These are phyloP conservation scores for Wallemia ichthyophaga DNA, from an alignment of 1,284 basidiomycete species.

Conservation along the genomic window DNA sequence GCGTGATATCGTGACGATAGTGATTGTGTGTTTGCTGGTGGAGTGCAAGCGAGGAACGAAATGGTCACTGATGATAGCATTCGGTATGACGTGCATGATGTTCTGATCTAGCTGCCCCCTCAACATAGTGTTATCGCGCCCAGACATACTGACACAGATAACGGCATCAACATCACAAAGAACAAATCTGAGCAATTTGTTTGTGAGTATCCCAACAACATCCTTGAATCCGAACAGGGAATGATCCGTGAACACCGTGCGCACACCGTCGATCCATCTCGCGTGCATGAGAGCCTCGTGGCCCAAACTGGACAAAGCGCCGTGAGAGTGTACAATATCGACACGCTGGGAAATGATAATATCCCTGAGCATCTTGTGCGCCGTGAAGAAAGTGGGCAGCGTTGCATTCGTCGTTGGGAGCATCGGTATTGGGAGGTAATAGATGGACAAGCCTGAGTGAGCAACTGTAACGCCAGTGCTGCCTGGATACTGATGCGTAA, in stretches of 20 bases:
- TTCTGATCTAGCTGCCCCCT: constrained; percentile 41
- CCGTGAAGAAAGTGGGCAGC: constrained; percentile 74
- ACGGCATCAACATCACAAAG: constrained; percentile 73
- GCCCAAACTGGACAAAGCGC: constrained; percentile 57
- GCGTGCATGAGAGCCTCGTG: constrained; percentile 79
- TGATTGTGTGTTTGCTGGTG: constrained; percentile 23
- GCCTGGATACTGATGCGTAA: neutral
- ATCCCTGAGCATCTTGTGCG: constrained; percentile 62
- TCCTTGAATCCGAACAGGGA: constrained; percentile 87
- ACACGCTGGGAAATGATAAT: constrained; percentile 69
- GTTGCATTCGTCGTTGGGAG: constrained; percentile 61
- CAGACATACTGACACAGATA: constrained; percentile 91
- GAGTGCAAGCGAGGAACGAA: constrained; percentile 20
- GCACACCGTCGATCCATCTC: constrained; percentile 31
- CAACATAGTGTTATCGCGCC: constrained; percentile 88
- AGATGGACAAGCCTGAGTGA: constrained; percentile 52
- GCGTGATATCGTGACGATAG: constrained; percentile 78
- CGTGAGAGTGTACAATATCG: constrained; percentile 70
- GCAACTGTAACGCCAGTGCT: neutral
- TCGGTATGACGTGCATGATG: constrained; percentile 70
- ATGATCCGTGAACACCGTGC: constrained; percentile 83
- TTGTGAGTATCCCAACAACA: constrained; percentile 81
- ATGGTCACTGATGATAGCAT: constrained; percentile 61
- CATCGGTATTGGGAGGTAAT: constrained; percentile 65
- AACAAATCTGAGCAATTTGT: constrained; percentile 66